Evolutionary conservation across 768 basidiomycete species (phyloP).

Genomic region (Termitomyces sp.): DNA sequence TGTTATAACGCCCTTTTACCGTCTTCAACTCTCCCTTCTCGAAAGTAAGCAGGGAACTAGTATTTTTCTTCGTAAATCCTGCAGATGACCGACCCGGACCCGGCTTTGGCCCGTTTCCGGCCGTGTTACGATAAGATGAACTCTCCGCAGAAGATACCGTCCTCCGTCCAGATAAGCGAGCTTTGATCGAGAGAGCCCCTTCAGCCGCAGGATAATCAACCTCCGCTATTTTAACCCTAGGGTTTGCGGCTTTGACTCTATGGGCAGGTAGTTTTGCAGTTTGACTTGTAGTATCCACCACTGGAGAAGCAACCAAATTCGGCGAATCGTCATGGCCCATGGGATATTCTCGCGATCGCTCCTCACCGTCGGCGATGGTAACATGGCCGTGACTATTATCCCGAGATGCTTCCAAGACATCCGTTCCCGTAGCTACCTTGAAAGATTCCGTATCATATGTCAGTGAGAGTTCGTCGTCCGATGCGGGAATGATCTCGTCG

Average conservation of each 20-base stretch:
- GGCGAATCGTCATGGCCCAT: background rate
- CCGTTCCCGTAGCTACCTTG: background rate
- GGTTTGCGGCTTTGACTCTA: slow-evolving; percentile 43
- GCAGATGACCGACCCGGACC: slow-evolving; percentile 49
- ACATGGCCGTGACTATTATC: background rate
- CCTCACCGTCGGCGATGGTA: background rate
- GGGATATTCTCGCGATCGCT: background rate
- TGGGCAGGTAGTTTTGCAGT: slow-evolving; percentile 29
- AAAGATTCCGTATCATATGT: background rate
- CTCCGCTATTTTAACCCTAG: slow-evolving; percentile 49
- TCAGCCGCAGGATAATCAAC: slow-evolving; percentile 23
- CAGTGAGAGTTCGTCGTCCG: slow-evolving; percentile 27
- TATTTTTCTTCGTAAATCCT: slow-evolving; percentile 31
- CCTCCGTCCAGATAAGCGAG: slow-evolving; percentile 30
- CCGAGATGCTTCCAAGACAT: background rate
- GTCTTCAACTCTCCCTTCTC: slow-evolving; percentile 47
- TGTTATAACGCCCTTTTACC: slow-evolving; percentile 38
- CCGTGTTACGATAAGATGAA: slow-evolving; percentile 1
- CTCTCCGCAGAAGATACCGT: slow-evolving; percentile 4
- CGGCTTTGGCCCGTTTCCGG: slow-evolving; percentile 24
- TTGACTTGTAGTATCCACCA: background rate
- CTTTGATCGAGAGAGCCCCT: slow-evolving; percentile 44
- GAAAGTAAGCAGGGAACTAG: slow-evolving; percentile 49
- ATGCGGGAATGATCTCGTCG: slow-evolving; percentile 25
- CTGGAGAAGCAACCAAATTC: background rate